Conservation (phyloP, 2,329 filamentous ascomycete genomes). For the Aureobasidium pullulans region DNA sequence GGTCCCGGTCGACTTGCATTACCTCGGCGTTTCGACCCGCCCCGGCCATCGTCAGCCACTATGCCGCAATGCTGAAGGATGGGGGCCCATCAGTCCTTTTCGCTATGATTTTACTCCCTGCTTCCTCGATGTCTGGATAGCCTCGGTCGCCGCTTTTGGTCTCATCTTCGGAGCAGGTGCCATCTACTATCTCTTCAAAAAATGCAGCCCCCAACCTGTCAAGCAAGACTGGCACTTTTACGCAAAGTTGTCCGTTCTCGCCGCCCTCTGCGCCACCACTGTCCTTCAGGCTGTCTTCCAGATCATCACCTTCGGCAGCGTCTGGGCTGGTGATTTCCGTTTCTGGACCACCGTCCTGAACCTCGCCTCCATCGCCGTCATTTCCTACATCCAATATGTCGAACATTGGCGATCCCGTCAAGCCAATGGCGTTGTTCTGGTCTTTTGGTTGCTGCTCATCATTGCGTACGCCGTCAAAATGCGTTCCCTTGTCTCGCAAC, state of each 20-base stretch:
- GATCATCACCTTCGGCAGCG: slow-evolving; percentile 57
- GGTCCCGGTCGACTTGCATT: slow-evolving; percentile 5
- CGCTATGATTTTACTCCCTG: slow-evolving; percentile 95
- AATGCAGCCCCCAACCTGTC: slow-evolving; percentile 58
- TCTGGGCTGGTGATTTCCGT: slow-evolving; percentile 75
- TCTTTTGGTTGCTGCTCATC: slow-evolving; percentile 86
- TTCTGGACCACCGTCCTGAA: slow-evolving; percentile 74
- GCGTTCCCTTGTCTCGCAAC: slow-evolving; percentile 73
- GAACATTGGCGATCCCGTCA: slow-evolving; percentile 78
- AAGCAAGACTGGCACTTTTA: slow-evolving; percentile 89
- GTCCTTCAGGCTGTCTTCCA: slow-evolving; percentile 69
- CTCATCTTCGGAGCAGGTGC: slow-evolving; percentile 69
- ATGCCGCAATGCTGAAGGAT: slow-evolving; percentile 85
- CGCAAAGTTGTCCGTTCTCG: slow-evolving; percentile 70
- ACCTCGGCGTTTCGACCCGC: slow-evolving; percentile 5
- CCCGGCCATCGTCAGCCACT: slow-evolving; percentile 51
- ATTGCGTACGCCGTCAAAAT: slow-evolving; percentile 75
- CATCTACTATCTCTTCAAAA: slow-evolving; percentile 70
- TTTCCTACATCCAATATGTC: slow-evolving; percentile 75
- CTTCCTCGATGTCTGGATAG: slow-evolving; percentile 89
- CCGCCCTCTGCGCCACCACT: slow-evolving; percentile 59
- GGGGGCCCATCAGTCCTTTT: slow-evolving; percentile 82
- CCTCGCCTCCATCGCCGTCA: slow-evolving; percentile 62
- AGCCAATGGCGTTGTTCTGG: slow-evolving; percentile 78
- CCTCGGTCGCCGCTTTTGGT: slow-evolving; percentile 69